phyloP scores from a whole-genome alignment of 2,329 filamentous ascomycete genomes.

The Penicillium janthinellum region DNA sequence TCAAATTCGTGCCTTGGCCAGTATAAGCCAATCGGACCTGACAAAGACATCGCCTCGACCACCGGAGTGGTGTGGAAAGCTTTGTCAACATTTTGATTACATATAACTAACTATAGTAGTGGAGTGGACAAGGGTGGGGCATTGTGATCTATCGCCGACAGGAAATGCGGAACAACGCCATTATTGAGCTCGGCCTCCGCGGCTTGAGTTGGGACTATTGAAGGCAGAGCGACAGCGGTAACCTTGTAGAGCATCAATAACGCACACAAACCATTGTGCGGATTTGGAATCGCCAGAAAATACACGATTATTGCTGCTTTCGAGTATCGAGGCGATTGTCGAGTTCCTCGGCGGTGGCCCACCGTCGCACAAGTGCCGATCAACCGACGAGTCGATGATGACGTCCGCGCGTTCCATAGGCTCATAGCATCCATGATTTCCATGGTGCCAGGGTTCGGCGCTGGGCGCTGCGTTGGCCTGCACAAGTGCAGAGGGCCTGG shows the following conservation, averaged over 20 bases:
- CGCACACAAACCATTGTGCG: not conserved
- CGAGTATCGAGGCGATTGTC: no score
- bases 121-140: slow-evolving; percentile 6
- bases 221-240: not conserved
- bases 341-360: no score
- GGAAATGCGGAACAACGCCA: not conserved
- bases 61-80: not conserved
- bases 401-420: slow-evolving; percentile 21
- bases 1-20: not conserved
- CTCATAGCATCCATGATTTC: no score
- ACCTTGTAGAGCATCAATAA: not conserved
- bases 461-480: slow-evolving; percentile 5
- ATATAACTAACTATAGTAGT: no score
- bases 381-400: slow-evolving; percentile 19
- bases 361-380: slow-evolving; percentile 3
- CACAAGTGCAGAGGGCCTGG: not conserved
- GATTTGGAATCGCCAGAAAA: not conserved
- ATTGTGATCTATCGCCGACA: slow-evolving; percentile 20
- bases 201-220: not conserved
- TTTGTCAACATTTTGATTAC: no score
- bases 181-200: not conserved
- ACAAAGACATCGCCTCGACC: not conserved
- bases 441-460: not conserved
- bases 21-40: not conserved
- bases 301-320: no score